Percentiles rank a stretch among this genome's conserved stretches.
Evolutionary conservation across 2,329 filamentous ascomycete species (phyloP).

Genomic region (Ceratocystis lukuohia): DNA sequence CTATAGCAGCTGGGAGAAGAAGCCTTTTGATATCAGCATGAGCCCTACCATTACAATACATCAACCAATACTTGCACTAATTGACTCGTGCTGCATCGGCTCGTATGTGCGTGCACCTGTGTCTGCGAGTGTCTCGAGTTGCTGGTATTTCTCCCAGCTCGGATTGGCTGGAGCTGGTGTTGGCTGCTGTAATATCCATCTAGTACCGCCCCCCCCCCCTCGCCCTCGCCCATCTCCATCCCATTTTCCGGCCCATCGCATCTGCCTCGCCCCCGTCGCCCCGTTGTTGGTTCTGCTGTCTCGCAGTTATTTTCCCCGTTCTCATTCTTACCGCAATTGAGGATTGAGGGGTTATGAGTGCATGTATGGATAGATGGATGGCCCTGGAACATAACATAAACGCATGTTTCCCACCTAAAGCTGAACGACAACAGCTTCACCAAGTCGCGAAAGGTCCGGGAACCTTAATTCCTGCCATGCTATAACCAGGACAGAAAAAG

Average conservation of each 20-base stretch:
- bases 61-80: too few species aligned
- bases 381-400: background rate
- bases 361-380: background rate
- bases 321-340: too few species aligned
- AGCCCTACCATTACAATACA: background rate
- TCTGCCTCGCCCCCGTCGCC: too few species aligned
- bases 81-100: background rate
- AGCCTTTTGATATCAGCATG: background rate
- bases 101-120: background rate
- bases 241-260: too few species aligned
- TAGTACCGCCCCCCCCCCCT: too few species aligned
- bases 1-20: too few species aligned
- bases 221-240: too few species aligned
- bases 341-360: background rate
- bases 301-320: too few species aligned
- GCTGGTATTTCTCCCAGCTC: too few species aligned
- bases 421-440: background rate
- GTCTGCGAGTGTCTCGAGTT: background rate
- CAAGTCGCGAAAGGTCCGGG: background rate
- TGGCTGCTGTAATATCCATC: too few species aligned
- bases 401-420: background rate
- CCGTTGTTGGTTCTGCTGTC: too few species aligned
- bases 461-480: constrained; percentile 1
- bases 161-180: too few species aligned
- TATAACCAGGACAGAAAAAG: background rate